Conservation (phyloP, 306 rosid genomes). For the Prinsepia uniflora region DNA sequence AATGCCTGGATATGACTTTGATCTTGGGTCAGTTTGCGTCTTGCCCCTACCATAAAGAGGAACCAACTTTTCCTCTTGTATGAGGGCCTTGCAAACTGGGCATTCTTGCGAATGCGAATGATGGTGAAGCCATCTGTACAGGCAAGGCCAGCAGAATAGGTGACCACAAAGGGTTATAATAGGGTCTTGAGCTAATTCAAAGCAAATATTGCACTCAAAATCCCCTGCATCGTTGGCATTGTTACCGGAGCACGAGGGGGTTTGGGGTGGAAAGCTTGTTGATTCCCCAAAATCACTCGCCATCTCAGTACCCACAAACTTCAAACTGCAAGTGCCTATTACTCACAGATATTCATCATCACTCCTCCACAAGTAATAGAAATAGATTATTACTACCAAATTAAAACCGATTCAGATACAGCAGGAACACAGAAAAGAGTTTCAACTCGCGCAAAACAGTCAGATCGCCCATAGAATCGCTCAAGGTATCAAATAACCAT, state of each 20-base stretch:
- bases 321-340: constrained; percentile 19
- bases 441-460: neutral
- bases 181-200: constrained; percentile 87
- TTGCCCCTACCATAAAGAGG: constrained; percentile 96
- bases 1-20: constrained; percentile 66
- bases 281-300: constrained; percentile 66
- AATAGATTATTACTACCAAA: neutral
- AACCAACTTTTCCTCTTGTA: constrained; percentile 72
- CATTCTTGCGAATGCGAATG: constrained; percentile 92
- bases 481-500: neutral
- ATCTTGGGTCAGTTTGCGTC: constrained; percentile 66
- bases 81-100: constrained; percentile 87
- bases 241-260: constrained; percentile 45
- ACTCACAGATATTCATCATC: neutral
- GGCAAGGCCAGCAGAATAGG: constrained; percentile 91
- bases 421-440: neutral
- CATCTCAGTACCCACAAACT: constrained; percentile 35
- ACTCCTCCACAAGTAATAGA: neutral
- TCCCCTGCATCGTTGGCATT: constrained; percentile 61
- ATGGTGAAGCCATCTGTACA: constrained; percentile 82
- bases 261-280: constrained; percentile 43
- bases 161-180: constrained; percentile 90
- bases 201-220: constrained; percentile 94
- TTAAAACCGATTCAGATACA: neutral
- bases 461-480: neutral